Evolutionary conservation across 1,284 basidiomycete genomes (phyloP), one percentile per base, ranked within the genome.

Genomic region (Somion occarium): DNA sequence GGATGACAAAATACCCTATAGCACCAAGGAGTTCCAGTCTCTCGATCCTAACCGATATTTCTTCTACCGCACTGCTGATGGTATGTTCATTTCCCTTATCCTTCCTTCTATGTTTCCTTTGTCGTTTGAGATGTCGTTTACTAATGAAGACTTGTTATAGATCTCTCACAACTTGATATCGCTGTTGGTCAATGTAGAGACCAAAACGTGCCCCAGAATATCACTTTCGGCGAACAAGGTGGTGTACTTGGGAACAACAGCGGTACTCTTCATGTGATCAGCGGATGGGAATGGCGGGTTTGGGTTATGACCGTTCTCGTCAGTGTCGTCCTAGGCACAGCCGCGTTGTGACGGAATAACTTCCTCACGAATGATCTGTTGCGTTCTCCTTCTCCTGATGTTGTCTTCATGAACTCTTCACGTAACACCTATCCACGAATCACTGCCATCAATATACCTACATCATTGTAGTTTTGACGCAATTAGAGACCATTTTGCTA

Each of bases 1-100:
- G 18, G 64, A 63, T 51, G 64, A 67, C 56, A 59, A 65, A 52
- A 55, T 67, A 42, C 65, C 65, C 5, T 66, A 61, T 55, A 60
- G 59, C 51, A 67, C 64, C 23, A 61, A 54, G 45, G 59, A 57
- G 12, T 66, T 66, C 56, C 53, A 64, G 56, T 62, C 64, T 49
- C n/a, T 67, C 39, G 52, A 55, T 23, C 62, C 59, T 50, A 54
- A 55, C 52, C 61, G 56, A 45, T 65, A 63, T 53, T 66, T 67
- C 55, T 65, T 67, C 54, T 67, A 64, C 54, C 57, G 58, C 38
- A 59, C 58, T 13, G 56, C 61, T 22, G 62, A 64, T 34, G 62
- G 58, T 59, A 48, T 23, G 59, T 49, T 22, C n/a, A 20, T n/a
- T n/a, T n/a, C 38, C 24, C 23, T 26, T 3, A 19, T 18, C 18